Conservation (phyloP, 2,329 filamentous ascomycete species). For the Alternaria ventricosa region DNA sequence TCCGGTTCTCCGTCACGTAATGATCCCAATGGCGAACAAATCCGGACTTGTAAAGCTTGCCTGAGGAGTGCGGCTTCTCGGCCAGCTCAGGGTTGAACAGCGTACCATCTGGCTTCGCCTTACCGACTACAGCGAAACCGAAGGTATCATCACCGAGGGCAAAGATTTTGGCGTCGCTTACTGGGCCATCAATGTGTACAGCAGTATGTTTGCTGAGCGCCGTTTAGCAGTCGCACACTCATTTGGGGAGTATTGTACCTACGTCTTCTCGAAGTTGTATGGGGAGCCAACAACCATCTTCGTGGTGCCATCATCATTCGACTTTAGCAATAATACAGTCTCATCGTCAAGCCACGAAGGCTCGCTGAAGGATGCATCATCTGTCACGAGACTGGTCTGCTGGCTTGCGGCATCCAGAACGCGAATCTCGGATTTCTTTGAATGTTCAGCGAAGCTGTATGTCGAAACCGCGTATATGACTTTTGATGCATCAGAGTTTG, state of each 20-base stretch:
- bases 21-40: constrained; percentile 85
- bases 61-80: constrained; percentile 67
- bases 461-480: constrained; percentile 73
- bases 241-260: background rate
- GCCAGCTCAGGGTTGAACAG: constrained; percentile 71
- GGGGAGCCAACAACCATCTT: constrained; percentile 44
- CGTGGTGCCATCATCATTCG: constrained; percentile 51
- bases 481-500: constrained; percentile 70
- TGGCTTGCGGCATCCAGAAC: constrained; percentile 73
- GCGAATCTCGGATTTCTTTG: constrained; percentile 71
- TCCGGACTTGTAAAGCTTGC: constrained; percentile 73
- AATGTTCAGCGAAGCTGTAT: constrained; percentile 81
- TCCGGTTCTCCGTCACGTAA: constrained; percentile 73
- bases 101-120: constrained; percentile 71
- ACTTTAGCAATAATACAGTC: constrained; percentile 64
- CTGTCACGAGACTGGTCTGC: constrained; percentile 69
- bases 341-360: constrained; percentile 78
- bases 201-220: constrained; percentile 48
- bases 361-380: constrained; percentile 70
- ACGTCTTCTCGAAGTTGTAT: constrained; percentile 43
- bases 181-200: constrained; percentile 53
- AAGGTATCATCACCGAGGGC: constrained; percentile 46
- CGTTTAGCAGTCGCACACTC: background rate
- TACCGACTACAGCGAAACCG: constrained; percentile 61
- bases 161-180: constrained; percentile 56